Conservation (phyloP, 2,329 filamentous ascomycete species). For the Chalara sp. region DNA sequence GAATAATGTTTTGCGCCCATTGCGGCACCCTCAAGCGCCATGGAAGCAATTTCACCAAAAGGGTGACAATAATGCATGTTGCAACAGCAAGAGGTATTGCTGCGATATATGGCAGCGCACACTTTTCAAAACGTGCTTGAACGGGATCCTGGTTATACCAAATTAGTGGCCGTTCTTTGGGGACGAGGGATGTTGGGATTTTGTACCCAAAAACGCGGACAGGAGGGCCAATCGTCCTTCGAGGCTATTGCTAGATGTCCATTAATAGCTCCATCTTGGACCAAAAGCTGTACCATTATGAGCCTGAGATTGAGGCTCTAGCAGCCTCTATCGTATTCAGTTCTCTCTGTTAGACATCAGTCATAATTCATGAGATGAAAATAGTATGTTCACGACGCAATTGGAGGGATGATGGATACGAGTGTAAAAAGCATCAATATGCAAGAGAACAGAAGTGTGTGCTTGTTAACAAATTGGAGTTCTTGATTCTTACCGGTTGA, state of each 20-base stretch:
- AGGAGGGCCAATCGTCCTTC: background rate
- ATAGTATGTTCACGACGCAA: no score
- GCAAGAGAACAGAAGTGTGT: no score
- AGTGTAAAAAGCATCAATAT: no score
- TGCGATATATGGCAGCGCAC: slow-evolving; percentile 21
- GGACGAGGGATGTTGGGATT: background rate
- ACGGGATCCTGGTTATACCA: slow-evolving; percentile 18
- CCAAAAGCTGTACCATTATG: background rate
- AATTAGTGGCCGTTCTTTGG: background rate
- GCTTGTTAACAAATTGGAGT: no score
- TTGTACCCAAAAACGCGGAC: background rate
- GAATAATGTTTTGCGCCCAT: slow-evolving; percentile 46
- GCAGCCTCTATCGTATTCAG: no score
- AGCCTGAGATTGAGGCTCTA: no score
- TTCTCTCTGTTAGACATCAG: no score
- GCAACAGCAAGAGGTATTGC: slow-evolving; percentile 22
- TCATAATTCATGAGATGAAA: no score
- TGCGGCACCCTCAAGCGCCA: slow-evolving; percentile 29
- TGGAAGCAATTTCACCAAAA: slow-evolving; percentile 16
- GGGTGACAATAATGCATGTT: slow-evolving; percentile 23
- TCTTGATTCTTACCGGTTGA: no score
- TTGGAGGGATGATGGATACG: no score
- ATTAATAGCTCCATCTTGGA: background rate
- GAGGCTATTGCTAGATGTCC: background rate
- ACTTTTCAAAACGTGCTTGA: slow-evolving; percentile 21